A percentile compares a stretch with the other conserved stretches of the same genome.
Conservation (phyloP, 2,329 filamentous ascomycete species). For the Sporothrix sp. region DNA sequence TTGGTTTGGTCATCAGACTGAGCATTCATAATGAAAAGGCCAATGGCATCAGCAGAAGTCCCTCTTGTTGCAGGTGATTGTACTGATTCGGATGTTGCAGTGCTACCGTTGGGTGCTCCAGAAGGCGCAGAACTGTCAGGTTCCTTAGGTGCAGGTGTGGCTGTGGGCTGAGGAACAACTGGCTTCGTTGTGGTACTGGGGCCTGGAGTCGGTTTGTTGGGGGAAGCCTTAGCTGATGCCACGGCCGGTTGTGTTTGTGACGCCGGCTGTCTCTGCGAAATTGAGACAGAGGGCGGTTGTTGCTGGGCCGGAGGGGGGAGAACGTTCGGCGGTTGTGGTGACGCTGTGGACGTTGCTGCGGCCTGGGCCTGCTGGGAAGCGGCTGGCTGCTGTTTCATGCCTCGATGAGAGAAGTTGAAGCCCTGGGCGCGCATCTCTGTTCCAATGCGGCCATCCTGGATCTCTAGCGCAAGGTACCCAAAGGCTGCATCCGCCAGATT, state of each 20-base stretch:
- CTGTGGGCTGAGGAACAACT: conserved; percentile 38
- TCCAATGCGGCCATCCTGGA: conserved; percentile 90
- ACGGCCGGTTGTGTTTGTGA: conserved; percentile 27
- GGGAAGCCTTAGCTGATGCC: not conserved
- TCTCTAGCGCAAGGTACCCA: conserved; percentile 87
- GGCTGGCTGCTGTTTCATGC: conserved; percentile 60
- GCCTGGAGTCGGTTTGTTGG: conserved; percentile 31
- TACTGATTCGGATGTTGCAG: conserved; percentile 41
- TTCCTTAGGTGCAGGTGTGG: conserved; percentile 41
- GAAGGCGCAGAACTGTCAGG: conserved; percentile 43
- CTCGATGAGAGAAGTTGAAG: conserved; percentile 97
- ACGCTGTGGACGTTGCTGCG: conserved; percentile 27
- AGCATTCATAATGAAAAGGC: conserved; percentile 82
- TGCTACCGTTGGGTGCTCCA: conserved; percentile 42
- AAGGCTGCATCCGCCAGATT: conserved; percentile 96
- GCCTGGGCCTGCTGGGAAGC: conserved; percentile 26
- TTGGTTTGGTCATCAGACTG: conserved; percentile 74
- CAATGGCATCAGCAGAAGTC: conserved; percentile 58
- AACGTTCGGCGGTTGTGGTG: conserved; percentile 20
- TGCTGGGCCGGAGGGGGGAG: conserved; percentile 18
- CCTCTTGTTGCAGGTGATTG: conserved; percentile 53
- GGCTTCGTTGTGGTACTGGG: conserved; percentile 28
- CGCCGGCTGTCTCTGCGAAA: conserved; percentile 28
- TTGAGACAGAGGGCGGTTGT: conserved; percentile 8
- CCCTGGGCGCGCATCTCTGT: conserved; percentile 98